These are phyloP conservation scores for Termitomyces sp. DNA, from an alignment of 768 basidiomycete genomes.

Conservation along the genomic window DNA sequence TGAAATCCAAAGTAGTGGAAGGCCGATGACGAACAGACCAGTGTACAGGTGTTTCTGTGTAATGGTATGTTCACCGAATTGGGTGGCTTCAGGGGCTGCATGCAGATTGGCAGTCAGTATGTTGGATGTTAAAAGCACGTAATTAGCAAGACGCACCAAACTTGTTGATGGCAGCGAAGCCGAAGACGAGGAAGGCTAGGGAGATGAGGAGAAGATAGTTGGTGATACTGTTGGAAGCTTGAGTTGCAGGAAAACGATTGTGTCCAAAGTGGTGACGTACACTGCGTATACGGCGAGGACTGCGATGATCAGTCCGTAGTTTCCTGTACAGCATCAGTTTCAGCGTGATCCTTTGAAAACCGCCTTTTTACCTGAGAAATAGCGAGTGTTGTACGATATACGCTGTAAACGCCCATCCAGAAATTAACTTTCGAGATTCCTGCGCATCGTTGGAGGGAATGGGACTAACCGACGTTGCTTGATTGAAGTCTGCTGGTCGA, in stretches of 20 bases:
- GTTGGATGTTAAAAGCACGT: not conserved
- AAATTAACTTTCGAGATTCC: not conserved
- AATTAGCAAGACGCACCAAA: slow-evolving; percentile 83
- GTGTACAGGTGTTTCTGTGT: slow-evolving; percentile 91
- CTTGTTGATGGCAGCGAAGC: slow-evolving; percentile 85
- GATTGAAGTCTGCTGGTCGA: slow-evolving; percentile 77
- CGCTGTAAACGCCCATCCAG: slow-evolving; percentile 46
- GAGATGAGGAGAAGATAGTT: slow-evolving; percentile 82
- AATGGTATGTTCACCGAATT: slow-evolving; percentile 75
- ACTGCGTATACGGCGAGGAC: slow-evolving; percentile 82
- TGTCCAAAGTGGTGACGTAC: slow-evolving; percentile 35
- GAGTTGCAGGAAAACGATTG: not conserved
- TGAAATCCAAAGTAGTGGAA: slow-evolving; percentile 80
- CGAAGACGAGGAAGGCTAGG: slow-evolving; percentile 84
- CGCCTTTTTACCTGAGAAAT: slow-evolving; percentile 62
- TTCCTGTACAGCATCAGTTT: slow-evolving; percentile 48
- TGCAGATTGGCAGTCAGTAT: not conserved
- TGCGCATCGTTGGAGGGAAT: not conserved
- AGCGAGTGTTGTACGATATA: slow-evolving; percentile 92
- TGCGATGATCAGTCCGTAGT: slow-evolving; percentile 80
- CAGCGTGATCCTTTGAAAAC: not conserved
- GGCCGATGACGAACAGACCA: slow-evolving; percentile 85
- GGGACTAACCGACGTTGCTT: slow-evolving; percentile 64
- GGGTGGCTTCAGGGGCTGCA: slow-evolving; percentile 84
- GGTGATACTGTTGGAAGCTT: slow-evolving; percentile 52